phyloP scores from a whole-genome alignment of 345 rosid species.

The Cardamine chenopodiifolia region DNA sequence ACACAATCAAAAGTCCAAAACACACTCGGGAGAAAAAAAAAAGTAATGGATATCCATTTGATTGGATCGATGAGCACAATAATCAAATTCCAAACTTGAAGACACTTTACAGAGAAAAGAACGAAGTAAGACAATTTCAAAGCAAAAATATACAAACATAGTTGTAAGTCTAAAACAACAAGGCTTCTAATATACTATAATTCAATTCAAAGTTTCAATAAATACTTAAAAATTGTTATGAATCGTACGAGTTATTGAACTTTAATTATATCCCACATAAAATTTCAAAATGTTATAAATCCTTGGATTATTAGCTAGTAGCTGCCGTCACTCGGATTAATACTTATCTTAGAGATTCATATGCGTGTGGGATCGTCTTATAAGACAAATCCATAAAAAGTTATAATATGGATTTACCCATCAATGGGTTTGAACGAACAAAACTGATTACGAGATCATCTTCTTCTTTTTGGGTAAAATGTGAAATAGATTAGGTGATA shows the following conservation, averaged over 20 bases:
- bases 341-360: not conserved
- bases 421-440: not conserved
- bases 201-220: not conserved
- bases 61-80: not conserved
- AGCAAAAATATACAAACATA: not conserved
- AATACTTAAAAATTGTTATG: not conserved
- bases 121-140: not conserved
- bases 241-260: not conserved
- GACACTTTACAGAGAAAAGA: not conserved
- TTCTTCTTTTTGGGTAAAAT: too few species aligned
- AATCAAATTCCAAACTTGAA: not conserved
- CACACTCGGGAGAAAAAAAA: not conserved
- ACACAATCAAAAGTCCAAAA: not conserved
- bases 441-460: not conserved
- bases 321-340: constrained; percentile 19
- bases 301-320: not conserved
- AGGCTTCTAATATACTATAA: not conserved
- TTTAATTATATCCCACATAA: not conserved
- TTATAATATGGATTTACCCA: not conserved
- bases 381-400: constrained; percentile 7
- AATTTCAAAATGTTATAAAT: not conserved
- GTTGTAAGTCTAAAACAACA: not conserved
- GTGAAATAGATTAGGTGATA: too few species aligned
- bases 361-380: constrained; percentile 2
- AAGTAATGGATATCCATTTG: not conserved